Base-by-base conservation (phyloP, 345 rosid species). In the Passiflora organensis region DNA sequence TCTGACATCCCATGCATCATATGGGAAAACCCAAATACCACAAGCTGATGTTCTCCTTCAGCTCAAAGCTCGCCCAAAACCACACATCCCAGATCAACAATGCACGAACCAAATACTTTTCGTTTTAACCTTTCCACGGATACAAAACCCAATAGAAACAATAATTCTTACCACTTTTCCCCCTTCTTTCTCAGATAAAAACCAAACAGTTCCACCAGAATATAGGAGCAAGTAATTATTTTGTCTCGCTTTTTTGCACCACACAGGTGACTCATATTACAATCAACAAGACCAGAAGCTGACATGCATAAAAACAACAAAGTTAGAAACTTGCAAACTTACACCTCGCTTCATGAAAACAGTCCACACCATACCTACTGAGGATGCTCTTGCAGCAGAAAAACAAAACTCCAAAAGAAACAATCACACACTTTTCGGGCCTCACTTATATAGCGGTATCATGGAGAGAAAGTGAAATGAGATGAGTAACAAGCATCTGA, bases 11-110 rank as follows among this genome's bases (percentile, higher is more conserved):
- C 48, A 24, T 19, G 13, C 28, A 62, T 54, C 53, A 62, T 42
- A n/a, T 39, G 46, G 5, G 17, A 47, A 46, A 5, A 36, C 25
- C 43, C 12, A 48, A 14, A 50, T 25, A 23, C 41, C 38, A 15
- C 22, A 59, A 15, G 32, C 22, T 28, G 34, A 28, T 28, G 8
- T 15, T 24, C 41, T 46, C 46, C 45, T 21, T 45, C 18, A 63
- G 20, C 47, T 37, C 39, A 53, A 48, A 55, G 48, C 37, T 16
- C 60, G 23, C 54, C 20, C 17, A n/a, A 36, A 41, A 51, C 39
- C 28, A 50, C 59, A 55, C 34, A 24, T 18, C 55, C 17, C 55
- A 63, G 60, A 63, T 55, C 60, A 46, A 12, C 38, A 41, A 48
- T 39, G 50, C 54, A 45, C 24, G 20, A 44, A 44, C 20, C 2